Base-by-base conservation (phyloP, 805 yeast genomes). In the Pachysolen tannophilus region DNA sequence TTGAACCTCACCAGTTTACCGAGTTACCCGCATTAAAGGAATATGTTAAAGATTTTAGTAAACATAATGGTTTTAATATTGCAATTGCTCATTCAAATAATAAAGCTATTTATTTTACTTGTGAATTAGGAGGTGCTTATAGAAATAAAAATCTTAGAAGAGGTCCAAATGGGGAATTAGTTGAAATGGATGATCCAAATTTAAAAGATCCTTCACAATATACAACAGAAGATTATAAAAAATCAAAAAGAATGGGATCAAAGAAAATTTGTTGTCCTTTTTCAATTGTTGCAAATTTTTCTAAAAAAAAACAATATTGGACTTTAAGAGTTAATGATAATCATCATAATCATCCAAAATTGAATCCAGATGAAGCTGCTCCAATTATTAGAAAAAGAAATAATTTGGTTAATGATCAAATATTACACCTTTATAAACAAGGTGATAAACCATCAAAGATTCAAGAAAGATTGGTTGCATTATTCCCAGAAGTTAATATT, bases 21-120 rank as follows among this genome's bases (percentile, higher is more conserved):
- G 58, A 60, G 29, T 62, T 75, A 19, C 67, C 65, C 18, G 72
- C 66, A 32, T 57, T 72, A 43, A 70, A 70, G 42, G 73, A 69
- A 35, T 72, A 69, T 43, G 72, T 72, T 33, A 63, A 63, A 34
- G 77, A 71, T 39, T 72, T 71, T 56, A 76, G 76, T 15, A 58
- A 72, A 31, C 74, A 68, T 45, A 69, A 72, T 46, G 76, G 74
- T 33, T 72, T 72, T 54, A 77, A 77, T 5, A 72, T 72, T 31
- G 78, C 73, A 15, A 72, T 72, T 49, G 75, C 77, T 19, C 77
- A 72, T 52, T 69, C 75, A 24, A 72, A 72, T 50, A 65, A 62
- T 41, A 72, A 72, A 49, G 78, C 78, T 24, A 72, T 72, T 40
- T 72, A 72, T 50, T 72, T 69, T 50, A 72, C 77, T 8, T 72